phyloP scores from a whole-genome alignment of 208 protist species.

The Wallacemonas sp. region DNA sequence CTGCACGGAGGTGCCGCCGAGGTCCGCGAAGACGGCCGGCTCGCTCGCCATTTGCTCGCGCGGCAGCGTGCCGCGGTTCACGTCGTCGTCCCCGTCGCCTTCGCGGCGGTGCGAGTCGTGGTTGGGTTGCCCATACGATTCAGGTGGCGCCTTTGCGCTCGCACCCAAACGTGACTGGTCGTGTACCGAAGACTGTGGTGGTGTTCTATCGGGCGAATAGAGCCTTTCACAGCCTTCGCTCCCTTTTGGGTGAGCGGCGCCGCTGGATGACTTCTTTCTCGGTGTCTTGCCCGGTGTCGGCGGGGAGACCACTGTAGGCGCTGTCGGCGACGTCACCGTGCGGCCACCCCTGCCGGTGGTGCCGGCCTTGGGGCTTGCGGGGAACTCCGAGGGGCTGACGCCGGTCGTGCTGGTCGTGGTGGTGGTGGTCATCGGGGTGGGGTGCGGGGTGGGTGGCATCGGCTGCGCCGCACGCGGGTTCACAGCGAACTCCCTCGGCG shows the following conservation, averaged over 20 bases:
- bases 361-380: neutral
- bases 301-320: constrained; percentile 1
- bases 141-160: neutral
- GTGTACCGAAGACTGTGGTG: constrained; percentile 54
- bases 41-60: neutral
- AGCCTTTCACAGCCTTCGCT: constrained; percentile 54
- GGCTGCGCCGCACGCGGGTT: neutral
- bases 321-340: constrained; percentile 18
- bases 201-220: constrained; percentile 46
- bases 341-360: neutral
- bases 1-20: too few relatives aligned
- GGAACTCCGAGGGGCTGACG: neutral
- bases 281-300: neutral
- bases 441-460: neutral
- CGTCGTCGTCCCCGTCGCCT: neutral
- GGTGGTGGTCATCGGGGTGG: neutral
- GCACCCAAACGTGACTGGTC: neutral
- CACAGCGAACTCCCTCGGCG: neutral
- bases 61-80: neutral
- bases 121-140: constrained; percentile 8
- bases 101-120: neutral
- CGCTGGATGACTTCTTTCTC: neutral
- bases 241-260: constrained; percentile 34
- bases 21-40: neutral
- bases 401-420: constrained; percentile 5